Percentiles rank a stretch among this genome's conserved stretches.
These are phyloP conservation scores for Cutaneotrichosporon arboriforme DNA, from an alignment of 1,284 basidiomycete genomes.

Conservation along the genomic window DNA sequence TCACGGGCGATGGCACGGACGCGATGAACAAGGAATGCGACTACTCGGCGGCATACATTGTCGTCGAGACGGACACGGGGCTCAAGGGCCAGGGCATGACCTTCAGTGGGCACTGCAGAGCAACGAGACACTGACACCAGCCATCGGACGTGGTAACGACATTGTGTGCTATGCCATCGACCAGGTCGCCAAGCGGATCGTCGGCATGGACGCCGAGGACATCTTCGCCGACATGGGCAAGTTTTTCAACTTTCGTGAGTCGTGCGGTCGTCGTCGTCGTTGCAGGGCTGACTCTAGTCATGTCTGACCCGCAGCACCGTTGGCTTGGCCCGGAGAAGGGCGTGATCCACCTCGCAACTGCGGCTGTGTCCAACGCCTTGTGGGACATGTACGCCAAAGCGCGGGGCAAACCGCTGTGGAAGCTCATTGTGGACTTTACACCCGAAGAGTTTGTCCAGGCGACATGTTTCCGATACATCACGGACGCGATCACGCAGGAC, in stretches of 20 bases:
- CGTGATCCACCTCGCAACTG: conserved; percentile 54
- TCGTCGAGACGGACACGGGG: conserved; percentile 59
- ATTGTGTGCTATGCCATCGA: conserved; percentile 79
- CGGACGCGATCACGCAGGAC: conserved; percentile 83
- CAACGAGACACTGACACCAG: conserved; percentile 16
- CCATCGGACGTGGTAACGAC: conserved; percentile 92
- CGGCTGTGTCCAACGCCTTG: conserved; percentile 53
- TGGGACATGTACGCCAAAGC: conserved; percentile 54
- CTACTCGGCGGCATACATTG: conserved; percentile 87
- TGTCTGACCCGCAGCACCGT: conserved; percentile 78
- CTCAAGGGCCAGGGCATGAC: conserved; percentile 89
- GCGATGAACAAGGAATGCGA: conserved; percentile 92
- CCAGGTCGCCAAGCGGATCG: conserved; percentile 68
- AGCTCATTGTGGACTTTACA: conserved; percentile 54
- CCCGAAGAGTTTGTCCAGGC: conserved; percentile 78
- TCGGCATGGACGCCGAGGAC: conserved; percentile 76
- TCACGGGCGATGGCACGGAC: conserved; percentile 82
- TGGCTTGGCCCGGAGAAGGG: conserved; percentile 61
- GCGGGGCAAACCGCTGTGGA: conserved; percentile 55
- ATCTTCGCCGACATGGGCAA: conserved; percentile 82
- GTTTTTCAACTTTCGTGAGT: conserved; percentile 47
- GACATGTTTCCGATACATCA: conserved; percentile 84
- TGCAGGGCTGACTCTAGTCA: conserved; percentile 52
- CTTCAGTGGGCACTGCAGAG: conserved; percentile 60
- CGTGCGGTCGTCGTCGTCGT: not conserved